Conservation (phyloP, 139 green algal species). For the Picochlorum sp. region DNA sequence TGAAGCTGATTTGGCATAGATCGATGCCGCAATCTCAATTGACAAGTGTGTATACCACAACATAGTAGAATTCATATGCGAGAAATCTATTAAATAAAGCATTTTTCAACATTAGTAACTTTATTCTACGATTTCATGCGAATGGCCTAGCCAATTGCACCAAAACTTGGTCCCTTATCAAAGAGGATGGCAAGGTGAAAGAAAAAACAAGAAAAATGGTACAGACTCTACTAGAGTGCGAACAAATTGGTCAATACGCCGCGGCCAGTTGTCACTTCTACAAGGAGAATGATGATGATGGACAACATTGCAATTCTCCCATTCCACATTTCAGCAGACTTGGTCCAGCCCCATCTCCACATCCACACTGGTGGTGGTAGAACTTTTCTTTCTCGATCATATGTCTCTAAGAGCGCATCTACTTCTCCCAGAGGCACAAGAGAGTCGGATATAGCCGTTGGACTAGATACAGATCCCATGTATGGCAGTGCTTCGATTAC, state of each 20-base stretch:
- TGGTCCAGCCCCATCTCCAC: constrained; percentile 94
- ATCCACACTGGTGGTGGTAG: constrained; percentile 68
- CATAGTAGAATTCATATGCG: too few relatives aligned
- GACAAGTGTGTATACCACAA: too few relatives aligned
- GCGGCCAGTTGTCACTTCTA: constrained; percentile 66
- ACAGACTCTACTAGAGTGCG: neutral
- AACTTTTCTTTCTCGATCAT: constrained; percentile 77
- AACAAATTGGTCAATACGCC: constrained; percentile 28
- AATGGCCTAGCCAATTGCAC: too few relatives aligned
- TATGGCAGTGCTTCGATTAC: constrained; percentile 91
- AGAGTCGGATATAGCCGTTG: constrained; percentile 28
- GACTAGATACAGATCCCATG: constrained; percentile 48
- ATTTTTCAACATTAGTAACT: too few relatives aligned
- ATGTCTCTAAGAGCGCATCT: constrained; percentile 82
- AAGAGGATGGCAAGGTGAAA: neutral
- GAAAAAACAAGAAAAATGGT: neutral
- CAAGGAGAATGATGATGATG: constrained; percentile 52
- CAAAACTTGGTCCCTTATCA: neutral
- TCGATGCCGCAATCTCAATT: too few relatives aligned
- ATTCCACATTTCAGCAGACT: constrained; percentile 86
- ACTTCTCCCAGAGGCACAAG: constrained; percentile 69
- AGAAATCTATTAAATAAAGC: too few relatives aligned
- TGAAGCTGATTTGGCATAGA: neutral
- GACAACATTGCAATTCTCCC: constrained; percentile 75
- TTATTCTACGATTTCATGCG: too few relatives aligned